Conservation (phyloP, 192 early-diverging fungal species). For the Pilobolus umbonatus region DNA sequence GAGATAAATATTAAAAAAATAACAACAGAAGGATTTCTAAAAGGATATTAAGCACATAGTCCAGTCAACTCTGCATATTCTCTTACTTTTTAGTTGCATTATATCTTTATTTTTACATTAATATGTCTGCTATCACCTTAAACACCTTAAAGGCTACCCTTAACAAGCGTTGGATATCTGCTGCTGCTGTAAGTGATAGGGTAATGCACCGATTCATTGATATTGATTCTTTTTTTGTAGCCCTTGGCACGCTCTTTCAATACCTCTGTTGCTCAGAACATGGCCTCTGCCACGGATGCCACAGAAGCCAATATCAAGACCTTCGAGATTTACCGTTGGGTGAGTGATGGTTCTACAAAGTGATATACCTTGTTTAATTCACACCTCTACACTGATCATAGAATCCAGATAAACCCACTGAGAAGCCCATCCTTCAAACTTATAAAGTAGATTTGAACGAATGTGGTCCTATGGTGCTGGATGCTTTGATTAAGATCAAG, state of each 20-base stretch:
- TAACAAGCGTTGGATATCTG: conserved; percentile 2
- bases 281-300: conserved; percentile 29
- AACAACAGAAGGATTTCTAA: too few relatives aligned
- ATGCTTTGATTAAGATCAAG: conserved; percentile 96
- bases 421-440: conserved; percentile 81
- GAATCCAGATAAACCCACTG: conserved; percentile 85
- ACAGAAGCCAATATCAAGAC: conserved; percentile 75
- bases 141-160: background rate
- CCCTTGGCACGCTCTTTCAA: conserved; percentile 41
- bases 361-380: background rate
- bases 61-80: too few relatives aligned
- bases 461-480: conserved; percentile 95
- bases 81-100: too few relatives aligned
- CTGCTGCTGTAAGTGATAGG: conserved; percentile 1
- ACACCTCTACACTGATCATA: conserved; percentile 21
- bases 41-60: too few relatives aligned
- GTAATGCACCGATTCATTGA: background rate
- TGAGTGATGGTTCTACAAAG: conserved; percentile 28
- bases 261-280: conserved; percentile 39
- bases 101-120: too few relatives aligned
- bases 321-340: conserved; percentile 97
- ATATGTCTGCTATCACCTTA: background rate
- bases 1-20: too few relatives aligned
- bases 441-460: conserved; percentile 89
- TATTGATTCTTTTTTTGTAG: conserved; percentile 2